A percentile compares a stretch with the other conserved stretches of the same genome.
These are phyloP conservation scores for Monsonia emarginata DNA, from an alignment of 441 rosid species.

Conservation along the genomic window DNA sequence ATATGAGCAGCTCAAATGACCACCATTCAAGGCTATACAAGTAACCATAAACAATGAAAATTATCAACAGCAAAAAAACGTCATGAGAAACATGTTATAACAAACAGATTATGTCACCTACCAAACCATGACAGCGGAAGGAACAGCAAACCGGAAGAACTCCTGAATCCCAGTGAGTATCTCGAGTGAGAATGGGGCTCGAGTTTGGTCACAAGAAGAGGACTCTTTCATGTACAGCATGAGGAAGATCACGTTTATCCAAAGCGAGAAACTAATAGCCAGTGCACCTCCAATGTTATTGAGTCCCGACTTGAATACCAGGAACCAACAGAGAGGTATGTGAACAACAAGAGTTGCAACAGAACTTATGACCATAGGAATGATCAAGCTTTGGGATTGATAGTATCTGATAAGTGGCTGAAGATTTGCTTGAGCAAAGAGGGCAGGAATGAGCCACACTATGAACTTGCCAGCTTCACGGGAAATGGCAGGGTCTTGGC, in stretches of 20 bases:
- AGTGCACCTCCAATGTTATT: constrained; percentile 55
- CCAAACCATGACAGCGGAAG: constrained; percentile 86
- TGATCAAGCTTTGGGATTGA: constrained; percentile 55
- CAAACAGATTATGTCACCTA: no score
- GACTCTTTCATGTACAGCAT: constrained; percentile 48
- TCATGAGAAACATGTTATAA: no score
- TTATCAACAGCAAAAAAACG: no score
- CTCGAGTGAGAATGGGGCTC: constrained; percentile 38
- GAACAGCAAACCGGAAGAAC: constrained; percentile 60
- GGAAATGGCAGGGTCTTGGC: constrained; percentile 62
- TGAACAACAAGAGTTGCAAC: constrained; percentile 37
- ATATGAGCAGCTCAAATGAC: constrained; percentile 55
- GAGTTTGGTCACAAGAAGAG: constrained; percentile 36
- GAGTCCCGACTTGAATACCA: constrained; percentile 47
- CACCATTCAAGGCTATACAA: constrained; percentile 69
- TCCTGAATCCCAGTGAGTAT: constrained; percentile 43
- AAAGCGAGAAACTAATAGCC: constrained; percentile 46
- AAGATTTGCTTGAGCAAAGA: constrained; percentile 47
- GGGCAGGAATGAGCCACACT: constrained; percentile 53
- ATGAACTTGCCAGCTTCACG: constrained; percentile 52
- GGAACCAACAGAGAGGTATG: constrained; percentile 46
- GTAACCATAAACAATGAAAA: background rate
- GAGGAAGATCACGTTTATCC: constrained; percentile 56
- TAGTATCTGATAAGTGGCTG: constrained; percentile 51
- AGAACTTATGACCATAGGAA: constrained; percentile 54